These are phyloP conservation scores for Clavispora santaluciae DNA, from an alignment of 805 yeast genomes.

Conservation along the genomic window DNA sequence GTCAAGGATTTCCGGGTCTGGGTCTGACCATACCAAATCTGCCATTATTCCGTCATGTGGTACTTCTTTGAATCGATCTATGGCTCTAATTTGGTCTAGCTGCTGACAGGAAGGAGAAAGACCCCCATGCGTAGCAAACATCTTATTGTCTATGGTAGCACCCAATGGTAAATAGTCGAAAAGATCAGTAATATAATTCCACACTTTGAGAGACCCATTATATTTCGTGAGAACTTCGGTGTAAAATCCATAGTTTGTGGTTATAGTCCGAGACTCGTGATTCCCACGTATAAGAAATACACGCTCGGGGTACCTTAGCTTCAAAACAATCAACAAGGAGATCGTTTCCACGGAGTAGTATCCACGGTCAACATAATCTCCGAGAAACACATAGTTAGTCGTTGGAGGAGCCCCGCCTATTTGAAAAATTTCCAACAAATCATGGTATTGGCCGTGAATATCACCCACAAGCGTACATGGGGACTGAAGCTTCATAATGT, in stretches of 20 bases:
- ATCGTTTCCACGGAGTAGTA: conserved; percentile 92
- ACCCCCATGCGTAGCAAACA: conserved; percentile 97
- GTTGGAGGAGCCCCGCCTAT: conserved; percentile 93
- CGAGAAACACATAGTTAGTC: conserved; percentile 87
- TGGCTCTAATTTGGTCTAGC: conserved; percentile 82
- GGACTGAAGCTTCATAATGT: conserved; percentile 75
- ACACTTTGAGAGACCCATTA: conserved; percentile 64
- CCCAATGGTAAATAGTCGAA: conserved; percentile 76
- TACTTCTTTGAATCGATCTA: conserved; percentile 89
- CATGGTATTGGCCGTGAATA: conserved; percentile 96
- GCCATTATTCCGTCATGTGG: conserved; percentile 99
- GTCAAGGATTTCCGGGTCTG: conserved; percentile 69
- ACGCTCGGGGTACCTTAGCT: conserved; percentile 80
- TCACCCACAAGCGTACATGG: conserved; percentile 97
- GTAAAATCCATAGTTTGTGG: conserved; percentile 95
- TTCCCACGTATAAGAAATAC: conserved; percentile 85
- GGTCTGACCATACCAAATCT: conserved; percentile 97
- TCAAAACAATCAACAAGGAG: conserved; percentile 71
- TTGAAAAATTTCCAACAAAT: conserved; percentile 82
- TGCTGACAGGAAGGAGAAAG: conserved; percentile 92
- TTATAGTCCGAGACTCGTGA: conserved; percentile 94
- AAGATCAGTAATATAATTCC: conserved; percentile 86
- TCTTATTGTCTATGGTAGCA: conserved; percentile 72
- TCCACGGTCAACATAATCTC: conserved; percentile 96
- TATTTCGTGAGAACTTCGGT: conserved; percentile 91